Base-by-base conservation (phyloP, 1,284 basidiomycete species). In the Pseudomicrostroma phylloplanum region DNA sequence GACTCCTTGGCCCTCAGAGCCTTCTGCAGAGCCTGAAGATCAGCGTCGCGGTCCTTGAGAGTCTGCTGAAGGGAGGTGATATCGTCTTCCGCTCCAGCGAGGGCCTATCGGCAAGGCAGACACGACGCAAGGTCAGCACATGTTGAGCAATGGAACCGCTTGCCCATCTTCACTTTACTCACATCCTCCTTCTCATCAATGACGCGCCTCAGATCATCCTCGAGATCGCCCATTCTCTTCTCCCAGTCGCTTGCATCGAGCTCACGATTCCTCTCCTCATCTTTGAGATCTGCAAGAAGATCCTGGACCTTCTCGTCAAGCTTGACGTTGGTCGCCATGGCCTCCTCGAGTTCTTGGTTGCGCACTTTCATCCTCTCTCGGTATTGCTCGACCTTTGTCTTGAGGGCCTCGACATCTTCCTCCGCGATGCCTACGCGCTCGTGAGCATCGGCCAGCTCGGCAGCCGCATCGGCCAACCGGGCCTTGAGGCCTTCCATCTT, bases 1-100 rank as follows among this genome's bases (percentile, higher is more conserved):
- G 78, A 76, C 59, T 84, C 82, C 30, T 83, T 74, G 60, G 86
- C 86, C 66, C 87, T 85, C 26, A 96, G 82, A 0, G 87, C 87
- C 2, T 81, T 80, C 78, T 96, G 90, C 4, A 96, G 59, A 11
- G 67, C 66, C 40, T 69, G 68, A 9, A 71, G 61, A 58, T 72
- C 70, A 6, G 61, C 43, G 41, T 69, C 69, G 61, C 69, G 68
- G 6, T 66, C 67, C 0, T 59, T 62, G 9, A 75, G 60, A 12
- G 72, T 69, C 23, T 65, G 58, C 42, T 73, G 67, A 57, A 68
- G 61, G 43, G 66, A 60, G 51, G 60, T 66, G 57, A 78, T 67
- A 39, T 78, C 72, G 58, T 62, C 65, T 61, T 77, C 69, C 13
- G 76, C 17, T 17, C 13, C 21, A 25, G 15, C 51, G 51, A 54